These are phyloP conservation scores for Diplodia mutila DNA, from an alignment of 2,329 filamentous ascomycete genomes.

Conservation along the genomic window DNA sequence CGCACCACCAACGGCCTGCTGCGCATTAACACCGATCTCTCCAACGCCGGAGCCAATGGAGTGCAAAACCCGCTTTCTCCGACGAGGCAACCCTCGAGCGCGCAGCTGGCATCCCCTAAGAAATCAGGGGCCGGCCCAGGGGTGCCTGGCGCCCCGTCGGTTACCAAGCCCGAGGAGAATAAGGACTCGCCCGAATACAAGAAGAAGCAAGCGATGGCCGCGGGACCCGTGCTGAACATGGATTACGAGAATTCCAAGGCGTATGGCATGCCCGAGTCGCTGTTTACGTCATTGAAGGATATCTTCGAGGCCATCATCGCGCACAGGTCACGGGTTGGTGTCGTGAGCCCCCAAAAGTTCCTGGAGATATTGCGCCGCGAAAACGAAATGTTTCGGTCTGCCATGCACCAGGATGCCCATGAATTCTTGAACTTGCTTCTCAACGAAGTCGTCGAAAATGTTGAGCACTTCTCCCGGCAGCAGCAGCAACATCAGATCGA, in stretches of 20 bases:
- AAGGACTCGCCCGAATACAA: slow-evolving; percentile 96
- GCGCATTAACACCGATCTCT: slow-evolving; percentile 45
- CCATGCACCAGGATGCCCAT: slow-evolving; percentile 98
- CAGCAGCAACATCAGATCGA: slow-evolving; percentile 6
- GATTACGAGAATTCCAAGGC: slow-evolving; percentile 75
- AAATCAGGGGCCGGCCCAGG: slow-evolving; percentile 52
- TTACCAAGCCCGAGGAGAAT: slow-evolving; percentile 82
- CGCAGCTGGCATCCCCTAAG: slow-evolving; percentile 33
- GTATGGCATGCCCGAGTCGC: slow-evolving; percentile 92
- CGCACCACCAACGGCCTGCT: slow-evolving; percentile 48
- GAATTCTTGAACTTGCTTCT: slow-evolving; percentile 93
- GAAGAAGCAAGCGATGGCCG: slow-evolving; percentile 91
- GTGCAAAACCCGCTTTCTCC: slow-evolving; percentile 55
- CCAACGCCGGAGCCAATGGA: slow-evolving; percentile 41
- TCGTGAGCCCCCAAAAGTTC: slow-evolving; percentile 89
- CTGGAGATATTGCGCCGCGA: slow-evolving; percentile 91
- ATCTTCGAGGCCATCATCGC: slow-evolving; percentile 91
- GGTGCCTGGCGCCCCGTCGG: slow-evolving; percentile 57
- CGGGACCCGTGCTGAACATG: slow-evolving; percentile 84
- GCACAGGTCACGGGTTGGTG: slow-evolving; percentile 79
- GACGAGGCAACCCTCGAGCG: slow-evolving; percentile 47
- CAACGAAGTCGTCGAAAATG: slow-evolving; percentile 94
- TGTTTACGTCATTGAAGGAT: slow-evolving; percentile 93
- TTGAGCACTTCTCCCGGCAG: slow-evolving; percentile 81
- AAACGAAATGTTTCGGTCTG: slow-evolving; percentile 95